Conservation (phyloP, 1,284 basidiomycete genomes). For the Sporisorium scitamineum region DNA sequence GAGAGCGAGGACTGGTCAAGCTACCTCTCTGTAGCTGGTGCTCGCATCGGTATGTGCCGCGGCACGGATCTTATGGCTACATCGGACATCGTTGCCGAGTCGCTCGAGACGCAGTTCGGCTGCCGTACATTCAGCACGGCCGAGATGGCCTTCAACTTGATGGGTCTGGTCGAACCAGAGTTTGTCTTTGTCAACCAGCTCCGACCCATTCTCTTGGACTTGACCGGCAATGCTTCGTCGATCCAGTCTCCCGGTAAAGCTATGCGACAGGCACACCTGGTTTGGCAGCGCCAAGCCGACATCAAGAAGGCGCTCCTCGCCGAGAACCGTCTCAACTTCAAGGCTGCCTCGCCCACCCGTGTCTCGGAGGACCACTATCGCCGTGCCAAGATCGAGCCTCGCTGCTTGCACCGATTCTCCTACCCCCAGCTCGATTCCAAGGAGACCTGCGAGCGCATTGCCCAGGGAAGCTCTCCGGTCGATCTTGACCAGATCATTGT, state of each 20-base stretch:
- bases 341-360: constrained; percentile 77
- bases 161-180: constrained; percentile 95
- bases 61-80: constrained; percentile 97
- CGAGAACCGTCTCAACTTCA: constrained; percentile 95
- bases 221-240: constrained; percentile 74
- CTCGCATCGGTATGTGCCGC: constrained; percentile 87
- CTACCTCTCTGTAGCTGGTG: constrained; percentile 95
- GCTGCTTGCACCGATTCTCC: constrained; percentile 94
- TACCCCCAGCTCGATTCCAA: constrained; percentile 80
- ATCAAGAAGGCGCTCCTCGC: constrained; percentile 84
- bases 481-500: constrained; percentile 96
- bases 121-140: constrained; percentile 98
- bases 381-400: constrained; percentile 88
- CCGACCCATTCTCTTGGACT: constrained; percentile 93
- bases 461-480: constrained; percentile 72
- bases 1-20: constrained; percentile 92
- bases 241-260: background rate
- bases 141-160: constrained; percentile 99
- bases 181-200: constrained; percentile 99
- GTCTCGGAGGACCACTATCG: constrained; percentile 1
- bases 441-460: constrained; percentile 77
- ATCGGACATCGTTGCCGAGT: constrained; percentile 93
- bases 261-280: constrained; percentile 2
- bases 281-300: constrained; percentile 43
- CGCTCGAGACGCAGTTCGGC: constrained; percentile 85